phyloP scores from a whole-genome alignment of 345 rosid genomes.

The Alliaria petiolata region DNA sequence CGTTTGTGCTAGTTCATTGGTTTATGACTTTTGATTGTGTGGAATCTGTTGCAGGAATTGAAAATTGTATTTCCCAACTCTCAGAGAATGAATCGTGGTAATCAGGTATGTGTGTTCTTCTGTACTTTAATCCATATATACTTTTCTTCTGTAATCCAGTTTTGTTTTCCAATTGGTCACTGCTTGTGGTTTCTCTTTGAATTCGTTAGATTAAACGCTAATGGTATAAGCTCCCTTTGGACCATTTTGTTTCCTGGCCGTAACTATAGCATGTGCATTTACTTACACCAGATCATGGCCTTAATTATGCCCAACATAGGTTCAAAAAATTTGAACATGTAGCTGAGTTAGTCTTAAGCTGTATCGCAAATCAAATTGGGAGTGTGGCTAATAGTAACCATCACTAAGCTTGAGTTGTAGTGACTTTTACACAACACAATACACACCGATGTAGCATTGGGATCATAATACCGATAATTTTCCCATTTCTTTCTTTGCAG shows the following conservation, averaged over 20 bases:
- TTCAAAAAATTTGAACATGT: background rate
- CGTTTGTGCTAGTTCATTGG: background rate
- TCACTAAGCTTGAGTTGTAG: background rate
- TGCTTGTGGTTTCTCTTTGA: background rate
- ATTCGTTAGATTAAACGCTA: background rate
- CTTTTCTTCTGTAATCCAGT: too few relatives aligned
- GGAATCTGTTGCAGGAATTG: slow-evolving; percentile 56
- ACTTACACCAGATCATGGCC: background rate
- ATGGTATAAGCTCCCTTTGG: background rate
- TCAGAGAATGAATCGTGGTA: slow-evolving; percentile 73
- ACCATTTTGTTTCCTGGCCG: background rate
- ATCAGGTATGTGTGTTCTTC: slow-evolving; percentile 53
- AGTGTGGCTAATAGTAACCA: background rate
- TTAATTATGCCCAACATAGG: background rate
- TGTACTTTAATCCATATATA: background rate
- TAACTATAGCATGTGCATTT: background rate
- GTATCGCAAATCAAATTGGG: background rate
- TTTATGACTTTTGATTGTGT: background rate
- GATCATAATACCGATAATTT: background rate
- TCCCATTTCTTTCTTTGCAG: slow-evolving; percentile 35
- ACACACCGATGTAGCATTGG: background rate
- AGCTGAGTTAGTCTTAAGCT: background rate
- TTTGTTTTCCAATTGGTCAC: background rate
- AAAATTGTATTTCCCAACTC: slow-evolving; percentile 82
- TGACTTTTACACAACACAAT: too few relatives aligned